Conservation (phyloP, 345 rosid genomes). For the Eucalyptus polyanthemos region DNA sequence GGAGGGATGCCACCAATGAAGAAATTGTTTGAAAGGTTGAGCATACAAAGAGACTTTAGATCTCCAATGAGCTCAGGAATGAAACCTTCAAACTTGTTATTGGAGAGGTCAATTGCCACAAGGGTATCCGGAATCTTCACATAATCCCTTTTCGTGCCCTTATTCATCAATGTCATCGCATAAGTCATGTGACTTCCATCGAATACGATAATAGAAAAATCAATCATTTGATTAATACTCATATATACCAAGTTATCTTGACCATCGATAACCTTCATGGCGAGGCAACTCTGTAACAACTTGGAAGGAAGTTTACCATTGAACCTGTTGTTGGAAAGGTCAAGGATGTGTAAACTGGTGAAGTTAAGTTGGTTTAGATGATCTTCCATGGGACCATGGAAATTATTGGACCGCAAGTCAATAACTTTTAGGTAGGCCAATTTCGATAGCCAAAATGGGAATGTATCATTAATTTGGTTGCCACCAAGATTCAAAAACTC, state of each 20-base stretch:
- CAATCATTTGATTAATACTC: accelerated
- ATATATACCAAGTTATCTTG: background rate
- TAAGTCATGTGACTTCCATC: accelerated
- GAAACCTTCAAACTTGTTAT: too few species aligned
- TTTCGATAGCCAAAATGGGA: background rate
- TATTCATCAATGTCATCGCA: too few species aligned
- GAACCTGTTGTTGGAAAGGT: background rate
- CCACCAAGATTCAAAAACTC: background rate
- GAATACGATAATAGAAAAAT: accelerated
- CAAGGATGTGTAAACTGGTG: background rate
- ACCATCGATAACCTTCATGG: background rate
- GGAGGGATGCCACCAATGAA: too few species aligned
- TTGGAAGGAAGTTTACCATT: background rate
- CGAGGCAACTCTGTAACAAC: background rate
- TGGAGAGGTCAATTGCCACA: too few species aligned
- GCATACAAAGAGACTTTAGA: too few species aligned
- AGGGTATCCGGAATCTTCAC: too few species aligned
- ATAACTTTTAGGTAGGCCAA: background rate
- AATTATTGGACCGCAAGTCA: background rate
- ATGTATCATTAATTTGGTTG: background rate
- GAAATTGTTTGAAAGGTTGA: too few species aligned
- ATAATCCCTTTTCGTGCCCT: too few species aligned
- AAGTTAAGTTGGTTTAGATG: background rate
- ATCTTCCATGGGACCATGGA: background rate
- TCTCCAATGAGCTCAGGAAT: too few species aligned